Evolutionary conservation across 139 green algal species (phyloP), one percentile per base, ranked within the genome.

Genomic region (Chlamydomonas sp.): DNA sequence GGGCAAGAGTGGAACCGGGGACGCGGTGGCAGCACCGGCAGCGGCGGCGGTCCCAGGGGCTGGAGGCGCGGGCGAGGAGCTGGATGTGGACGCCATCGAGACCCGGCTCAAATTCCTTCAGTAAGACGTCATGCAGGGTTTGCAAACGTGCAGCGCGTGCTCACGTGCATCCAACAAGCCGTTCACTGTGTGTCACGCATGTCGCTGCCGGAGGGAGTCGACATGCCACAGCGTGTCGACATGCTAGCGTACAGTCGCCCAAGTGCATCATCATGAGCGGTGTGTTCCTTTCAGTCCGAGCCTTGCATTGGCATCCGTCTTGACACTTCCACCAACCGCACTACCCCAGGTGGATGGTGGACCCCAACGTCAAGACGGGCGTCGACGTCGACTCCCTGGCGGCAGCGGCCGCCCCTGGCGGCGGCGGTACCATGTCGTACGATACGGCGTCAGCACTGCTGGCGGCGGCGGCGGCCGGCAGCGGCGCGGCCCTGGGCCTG

Each of bases 31-130:
- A 14, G 49, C 59, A 4, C 7, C 0, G 71, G 71, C 71, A n/a
- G 71, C n/a, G 71, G n/a, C 1, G 71, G n/a, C n/a, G 20, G 5
- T 6, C 7, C 6, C 20, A 57, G 71, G n/a, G 71, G 71, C n/a
- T n/a, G 69, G 18, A 18, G 69, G 69, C 17, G 71, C 0, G 7
- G 68, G 31, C 68, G 67, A 15, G 14, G 2, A 31, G 0, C 9
- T 87, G 62, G 83, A 87, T 7, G 0, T 61, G 1, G 67, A 87
- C 16, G 67, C 73, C 14, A 87, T 87, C 7, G 62, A 72, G 0
- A 73, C 83, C 0, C 72, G 83, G 20, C 59, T 80, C 16, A 61
- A 31, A 4, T 87, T 87, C 83, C 61, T 87, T 16, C 12, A 62
- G 15, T 49, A 49, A 49, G 31, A 49, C 31, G 31, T 49, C 31